Conservation (phyloP, 73 alveolate species). For the Paramecium primaurelia region DNA sequence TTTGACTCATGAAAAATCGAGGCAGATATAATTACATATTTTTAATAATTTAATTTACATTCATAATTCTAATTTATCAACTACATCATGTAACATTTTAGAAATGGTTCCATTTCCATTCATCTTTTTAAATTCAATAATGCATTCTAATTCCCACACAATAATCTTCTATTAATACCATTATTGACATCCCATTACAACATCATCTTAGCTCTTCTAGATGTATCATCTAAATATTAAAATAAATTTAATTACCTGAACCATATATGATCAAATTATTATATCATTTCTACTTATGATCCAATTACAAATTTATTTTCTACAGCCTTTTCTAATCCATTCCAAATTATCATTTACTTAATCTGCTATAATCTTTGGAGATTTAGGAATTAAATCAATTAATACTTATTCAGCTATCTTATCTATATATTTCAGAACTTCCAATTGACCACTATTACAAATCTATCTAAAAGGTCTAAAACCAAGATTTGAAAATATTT, state of each 20-base stretch:
- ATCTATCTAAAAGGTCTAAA: constrained; percentile 75
- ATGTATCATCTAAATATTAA: constrained; percentile 55
- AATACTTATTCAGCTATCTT: constrained; percentile 66
- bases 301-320: constrained; percentile 69
- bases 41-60: background rate
- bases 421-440: constrained; percentile 59
- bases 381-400: background rate
- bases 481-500: constrained; percentile 65
- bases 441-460: constrained; percentile 56
- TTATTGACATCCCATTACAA: constrained; percentile 70
- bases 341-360: constrained; percentile 56
- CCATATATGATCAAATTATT: constrained; percentile 60
- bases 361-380: constrained; percentile 48
- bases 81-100: background rate
- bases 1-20: background rate
- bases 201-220: constrained; percentile 66
- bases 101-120: constrained; percentile 31
- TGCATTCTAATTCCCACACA: constrained; percentile 69
- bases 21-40: background rate
- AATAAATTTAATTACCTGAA: background rate
- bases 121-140: constrained; percentile 48
- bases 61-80: constrained; percentile 1
- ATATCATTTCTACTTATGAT: constrained; percentile 66
- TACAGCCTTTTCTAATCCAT: constrained; percentile 67
- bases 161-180: constrained; percentile 70